phyloP scores from a whole-genome alignment of 345 rosid species.

The Brassica incana region DNA sequence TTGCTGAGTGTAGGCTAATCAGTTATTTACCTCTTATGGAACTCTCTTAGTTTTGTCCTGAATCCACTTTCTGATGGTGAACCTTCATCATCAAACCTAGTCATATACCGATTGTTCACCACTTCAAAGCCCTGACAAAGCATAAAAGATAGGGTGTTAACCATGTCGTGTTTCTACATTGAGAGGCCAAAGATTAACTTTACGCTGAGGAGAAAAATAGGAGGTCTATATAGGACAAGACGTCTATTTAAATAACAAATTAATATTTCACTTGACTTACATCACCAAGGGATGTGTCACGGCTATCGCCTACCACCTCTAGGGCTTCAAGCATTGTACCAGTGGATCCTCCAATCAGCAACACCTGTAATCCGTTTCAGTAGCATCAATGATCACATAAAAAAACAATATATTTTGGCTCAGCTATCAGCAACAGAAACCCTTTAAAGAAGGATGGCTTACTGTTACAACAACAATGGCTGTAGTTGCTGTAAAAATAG shows the following conservation, averaged over 20 bases:
- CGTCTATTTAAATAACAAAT: neutral
- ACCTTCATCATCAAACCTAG: slow-evolving; percentile 59
- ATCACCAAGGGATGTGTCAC: slow-evolving; percentile 58
- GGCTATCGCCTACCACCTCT: slow-evolving; percentile 83
- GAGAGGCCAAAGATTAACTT: neutral
- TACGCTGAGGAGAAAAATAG: neutral
- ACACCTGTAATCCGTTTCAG: slow-evolving; percentile 60
- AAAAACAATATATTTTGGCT: slow-evolving; percentile 7
- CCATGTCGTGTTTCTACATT: neutral
- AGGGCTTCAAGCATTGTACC: slow-evolving; percentile 97
- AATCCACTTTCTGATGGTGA: slow-evolving; percentile 69
- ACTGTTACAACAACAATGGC: slow-evolving; percentile 92
- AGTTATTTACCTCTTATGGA: slow-evolving; percentile 58
- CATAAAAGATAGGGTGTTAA: neutral
- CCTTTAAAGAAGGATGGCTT: slow-evolving; percentile 22
- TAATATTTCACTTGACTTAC: slow-evolving; percentile 47
- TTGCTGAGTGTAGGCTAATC: neutral
- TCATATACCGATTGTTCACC: slow-evolving; percentile 57
- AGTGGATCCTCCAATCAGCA: slow-evolving; percentile 95
- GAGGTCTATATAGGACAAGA: neutral
- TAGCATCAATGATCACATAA: slow-evolving; percentile 14
- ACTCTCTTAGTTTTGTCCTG: slow-evolving; percentile 77
- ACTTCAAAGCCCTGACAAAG: slow-evolving; percentile 57
- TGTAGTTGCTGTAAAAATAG: slow-evolving; percentile 92
- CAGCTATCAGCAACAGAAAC: slow-evolving; percentile 1